phyloP scores from a whole-genome alignment of 371 early-diverging fungal genomes.

The Gilbertella persicaria region DNA sequence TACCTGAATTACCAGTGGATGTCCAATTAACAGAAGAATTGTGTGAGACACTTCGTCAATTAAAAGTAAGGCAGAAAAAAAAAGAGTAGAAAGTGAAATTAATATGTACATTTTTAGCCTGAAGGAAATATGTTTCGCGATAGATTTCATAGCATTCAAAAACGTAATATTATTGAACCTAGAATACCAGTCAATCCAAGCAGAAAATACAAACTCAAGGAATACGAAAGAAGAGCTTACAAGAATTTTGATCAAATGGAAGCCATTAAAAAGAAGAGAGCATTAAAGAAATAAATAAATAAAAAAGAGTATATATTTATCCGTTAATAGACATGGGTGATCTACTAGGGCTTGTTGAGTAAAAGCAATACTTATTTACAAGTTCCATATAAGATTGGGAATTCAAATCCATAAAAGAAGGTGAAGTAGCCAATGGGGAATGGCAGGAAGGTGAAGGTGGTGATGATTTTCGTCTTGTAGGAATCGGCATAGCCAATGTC shows the following conservation, averaged over 20 bases:
- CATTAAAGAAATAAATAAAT: constrained; percentile 5
- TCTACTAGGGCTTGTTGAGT: constrained; percentile 38
- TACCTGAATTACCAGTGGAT: constrained; percentile 52
- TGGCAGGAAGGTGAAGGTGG: constrained; percentile 20
- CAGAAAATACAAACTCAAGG: constrained; percentile 50
- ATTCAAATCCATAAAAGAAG: constrained; percentile 24
- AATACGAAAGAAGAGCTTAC: constrained; percentile 60
- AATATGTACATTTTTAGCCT: constrained; percentile 55
- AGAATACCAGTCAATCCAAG: constrained; percentile 57
- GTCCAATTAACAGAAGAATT: constrained; percentile 64
- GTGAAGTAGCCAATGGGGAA: constrained; percentile 23
- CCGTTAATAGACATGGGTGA: constrained; percentile 33
- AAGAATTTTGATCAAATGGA: constrained; percentile 40
- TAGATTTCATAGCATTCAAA: constrained; percentile 78
- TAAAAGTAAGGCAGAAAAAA: constrained; percentile 40
- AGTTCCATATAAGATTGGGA: constrained; percentile 43
- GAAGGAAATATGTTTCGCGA: constrained; percentile 88
- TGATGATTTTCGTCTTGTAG: constrained; percentile 6
- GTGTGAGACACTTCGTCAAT: constrained; percentile 57
- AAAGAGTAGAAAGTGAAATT: neutral
- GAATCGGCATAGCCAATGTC: constrained; percentile 15
- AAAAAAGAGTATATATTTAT: constrained; percentile 8
- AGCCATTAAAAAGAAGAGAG: constrained; percentile 21
- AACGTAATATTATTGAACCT: constrained; percentile 88
- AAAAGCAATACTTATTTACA: constrained; percentile 57